Base-by-base conservation (phyloP, 2,329 filamentous ascomycete species). In the Akanthomyces uredinophilus region DNA sequence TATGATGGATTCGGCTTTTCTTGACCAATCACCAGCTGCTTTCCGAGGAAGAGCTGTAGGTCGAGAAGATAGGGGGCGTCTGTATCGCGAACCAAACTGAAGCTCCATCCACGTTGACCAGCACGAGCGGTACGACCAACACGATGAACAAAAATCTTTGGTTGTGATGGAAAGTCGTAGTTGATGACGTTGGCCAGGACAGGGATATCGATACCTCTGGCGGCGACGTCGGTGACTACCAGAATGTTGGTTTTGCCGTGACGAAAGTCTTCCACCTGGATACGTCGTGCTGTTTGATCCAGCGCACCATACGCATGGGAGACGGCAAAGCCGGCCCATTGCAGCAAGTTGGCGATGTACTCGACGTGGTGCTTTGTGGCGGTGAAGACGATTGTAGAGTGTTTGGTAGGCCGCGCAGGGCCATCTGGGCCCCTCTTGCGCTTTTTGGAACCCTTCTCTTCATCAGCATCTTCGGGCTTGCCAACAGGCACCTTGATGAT, bases 301-400 rank as follows among this genome's bases (percentile, higher is more conserved):
- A 99, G 81, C 1, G 94, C 91, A 70, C 95, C 95, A 72, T 99
- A 99, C 16, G 92, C 92, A 72, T 96, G 95, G 4, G 95, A 97
- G 0, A 95, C 91, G 2, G 93, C 87, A 72, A 94, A 99, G 2
- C 93, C 94, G 18, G 90, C 87, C 58, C 88, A 79, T 29, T 83
- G 83, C n/a, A 99, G 81, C n/a, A 99, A 77, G 49, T 85, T 84
- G 44, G 90, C 86, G 4, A 99, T 78, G 71, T 98, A 99, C 69
- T 99, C 96, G 58, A 99, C 95, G 71, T 97, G 92, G 75, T 99
- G 95, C 72, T 99, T 98, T 0, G 95, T 98, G 2, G 94, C 91
- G 0, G 91, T 87, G 70, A 99, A 99, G 4, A 99, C 81, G 68
- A 99, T 97, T 0, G 96, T 99, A 0, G 95, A 97, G 73, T 96